Conservation (phyloP, 2,329 filamentous ascomycete genomes). For the Leptographium lundbergii region DNA sequence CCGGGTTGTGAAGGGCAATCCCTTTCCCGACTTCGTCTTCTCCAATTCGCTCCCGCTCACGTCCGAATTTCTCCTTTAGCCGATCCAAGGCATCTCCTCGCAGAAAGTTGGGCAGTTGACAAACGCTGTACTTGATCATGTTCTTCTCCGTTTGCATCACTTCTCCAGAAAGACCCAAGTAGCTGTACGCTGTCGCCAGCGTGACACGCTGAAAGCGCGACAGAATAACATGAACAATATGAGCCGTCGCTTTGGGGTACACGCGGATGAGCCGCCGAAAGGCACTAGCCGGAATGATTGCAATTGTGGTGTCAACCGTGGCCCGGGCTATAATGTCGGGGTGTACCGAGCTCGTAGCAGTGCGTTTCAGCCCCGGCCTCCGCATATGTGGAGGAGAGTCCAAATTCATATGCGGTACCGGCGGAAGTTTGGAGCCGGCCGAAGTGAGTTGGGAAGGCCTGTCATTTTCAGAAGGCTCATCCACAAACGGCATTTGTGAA, state of each 20-base stretch:
- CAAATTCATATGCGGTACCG: slow-evolving; percentile 64
- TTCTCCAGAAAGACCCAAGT: slow-evolving; percentile 82
- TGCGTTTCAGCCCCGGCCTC: slow-evolving; percentile 32
- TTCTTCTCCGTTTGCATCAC: slow-evolving; percentile 85
- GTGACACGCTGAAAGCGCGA: slow-evolving; percentile 92
- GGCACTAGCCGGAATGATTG: slow-evolving; percentile 92
- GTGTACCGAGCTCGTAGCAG: slow-evolving; percentile 64
- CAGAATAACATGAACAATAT: slow-evolving; percentile 95
- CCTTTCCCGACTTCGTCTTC: slow-evolving; percentile 78
- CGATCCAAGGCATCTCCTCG: slow-evolving; percentile 71
- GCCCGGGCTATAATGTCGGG: slow-evolving; percentile 95
- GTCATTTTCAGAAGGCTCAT: slow-evolving; percentile 15
- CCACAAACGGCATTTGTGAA: slow-evolving; percentile 14
- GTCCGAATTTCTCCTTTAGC: slow-evolving; percentile 83
- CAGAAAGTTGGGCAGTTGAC: slow-evolving; percentile 82
- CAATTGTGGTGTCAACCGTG: slow-evolving; percentile 92
- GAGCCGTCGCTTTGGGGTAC: slow-evolving; percentile 90
- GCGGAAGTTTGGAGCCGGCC: slow-evolving; percentile 28
- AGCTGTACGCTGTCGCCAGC: slow-evolving; percentile 85
- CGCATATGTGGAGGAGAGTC: slow-evolving; percentile 30
- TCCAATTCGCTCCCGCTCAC: slow-evolving; percentile 70
- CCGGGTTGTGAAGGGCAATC: slow-evolving; percentile 82
- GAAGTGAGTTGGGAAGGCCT: slow-evolving; percentile 8
- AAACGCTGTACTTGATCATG: slow-evolving; percentile 86
- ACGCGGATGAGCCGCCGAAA: slow-evolving; percentile 86